Evolutionary conservation across 2,329 filamentous ascomycete genomes (phyloP).

Genomic region (Pseudopyricularia javanii): DNA sequence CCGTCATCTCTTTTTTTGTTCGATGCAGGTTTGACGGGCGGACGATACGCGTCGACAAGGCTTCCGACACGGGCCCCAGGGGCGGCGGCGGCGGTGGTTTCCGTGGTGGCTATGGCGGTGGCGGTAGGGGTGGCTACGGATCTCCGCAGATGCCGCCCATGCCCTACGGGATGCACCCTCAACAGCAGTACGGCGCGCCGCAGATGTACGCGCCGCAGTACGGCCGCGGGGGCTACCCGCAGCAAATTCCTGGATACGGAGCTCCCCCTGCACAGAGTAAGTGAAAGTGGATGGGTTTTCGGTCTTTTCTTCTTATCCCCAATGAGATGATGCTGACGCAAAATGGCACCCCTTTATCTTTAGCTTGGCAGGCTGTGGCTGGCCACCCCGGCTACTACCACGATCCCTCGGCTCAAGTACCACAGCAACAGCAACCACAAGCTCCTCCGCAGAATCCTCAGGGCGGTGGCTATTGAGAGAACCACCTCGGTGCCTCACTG

Average conservation of each 20-base stretch:
- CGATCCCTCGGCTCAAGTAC: slow-evolving; percentile 20
- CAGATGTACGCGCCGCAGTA: slow-evolving; percentile 28
- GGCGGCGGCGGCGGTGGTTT: slow-evolving; percentile 40
- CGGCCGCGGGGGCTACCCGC: slow-evolving; percentile 27
- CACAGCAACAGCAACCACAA: slow-evolving; percentile 21
- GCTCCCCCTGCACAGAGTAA: slow-evolving; percentile 24
- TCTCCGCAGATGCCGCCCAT: slow-evolving; percentile 21
- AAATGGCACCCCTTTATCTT: background rate
- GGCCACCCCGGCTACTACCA: slow-evolving; percentile 32
- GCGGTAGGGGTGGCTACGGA: slow-evolving; percentile 20
- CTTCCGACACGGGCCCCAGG: slow-evolving; percentile 64
- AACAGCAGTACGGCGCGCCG: slow-evolving; percentile 16
- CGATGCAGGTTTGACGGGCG: slow-evolving; percentile 74
- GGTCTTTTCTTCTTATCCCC: background rate
- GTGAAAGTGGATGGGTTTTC: background rate
- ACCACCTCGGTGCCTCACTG: background rate
- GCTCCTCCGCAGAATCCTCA: slow-evolving; percentile 24
- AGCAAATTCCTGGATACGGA: slow-evolving; percentile 24
- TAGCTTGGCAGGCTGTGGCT: slow-evolving; percentile 20
- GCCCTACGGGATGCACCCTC: slow-evolving; percentile 18
- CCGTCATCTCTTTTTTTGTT: slow-evolving; percentile 4
- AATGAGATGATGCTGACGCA: background rate
- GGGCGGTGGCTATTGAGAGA: slow-evolving; percentile 15
- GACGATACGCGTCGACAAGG: slow-evolving; percentile 89
- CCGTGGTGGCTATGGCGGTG: slow-evolving; percentile 24